Base-by-base conservation (phyloP, 1,284 basidiomycete species). In the Melampsora larici-populina region DNA sequence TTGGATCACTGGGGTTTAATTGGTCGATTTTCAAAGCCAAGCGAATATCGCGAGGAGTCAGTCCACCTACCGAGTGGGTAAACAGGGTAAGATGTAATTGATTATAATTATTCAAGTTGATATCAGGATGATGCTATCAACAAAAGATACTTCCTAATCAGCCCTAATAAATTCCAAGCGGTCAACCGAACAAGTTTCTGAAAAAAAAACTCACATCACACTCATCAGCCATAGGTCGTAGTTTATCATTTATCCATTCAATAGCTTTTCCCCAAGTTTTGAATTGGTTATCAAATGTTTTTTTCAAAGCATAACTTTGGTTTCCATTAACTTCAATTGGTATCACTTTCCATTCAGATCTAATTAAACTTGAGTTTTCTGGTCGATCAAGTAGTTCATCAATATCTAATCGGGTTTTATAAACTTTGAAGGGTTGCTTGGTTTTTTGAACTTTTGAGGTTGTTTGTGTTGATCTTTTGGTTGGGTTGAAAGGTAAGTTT, bases 1-100 rank as follows among this genome's bases (percentile, higher is more conserved):
- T 11, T 43, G 40, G 11, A 43, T 11, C 40, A 43, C 40, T 43
- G 13, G 40, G 5, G 1, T 64, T 33, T 21, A 64, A 40, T 29
- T 43, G 64, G 26, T 75, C 72, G 43, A 75, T 55, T n/a, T 33
- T 49, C n/a, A 75, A 58, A 7, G 74, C 74, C 24, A 76, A 69
- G 17, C 66, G 48, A n/a, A 76, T 60, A 65, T 76, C 74, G 55
- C 74, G 64, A 43, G 74, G 74, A n/a, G 74, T 76, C 26, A 76
- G 24, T n/a, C 49, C 74, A 24, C 68, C 62, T n/a, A 69, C 31
- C 13, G 74, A 76, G 31, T 76, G 74, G 18, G 74, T 76, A 40
- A 60, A 76, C 3, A 76, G 51, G 40, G 74, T 69, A 21, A 76
- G 51, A 4, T 33, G 55, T 3, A 76, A 29, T 31, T 76, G 65